These are phyloP conservation scores for Psilocybe cubensis DNA, from an alignment of 768 basidiomycete genomes.

Conservation along the genomic window DNA sequence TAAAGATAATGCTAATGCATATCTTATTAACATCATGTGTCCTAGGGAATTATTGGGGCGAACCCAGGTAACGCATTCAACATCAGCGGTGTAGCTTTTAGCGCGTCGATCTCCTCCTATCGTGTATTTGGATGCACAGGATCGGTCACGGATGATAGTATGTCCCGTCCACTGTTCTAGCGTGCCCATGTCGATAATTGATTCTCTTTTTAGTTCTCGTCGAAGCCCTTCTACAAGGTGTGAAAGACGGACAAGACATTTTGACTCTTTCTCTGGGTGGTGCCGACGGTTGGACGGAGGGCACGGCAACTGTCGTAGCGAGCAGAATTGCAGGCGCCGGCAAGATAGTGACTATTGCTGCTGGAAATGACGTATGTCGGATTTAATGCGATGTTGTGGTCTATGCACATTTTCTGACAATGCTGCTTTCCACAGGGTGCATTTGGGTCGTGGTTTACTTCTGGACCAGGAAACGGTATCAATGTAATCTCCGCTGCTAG, in stretches of 20 bases:
- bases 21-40: neutral
- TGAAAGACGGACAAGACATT: constrained; percentile 60
- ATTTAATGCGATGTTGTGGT: neutral
- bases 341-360: constrained; percentile 64
- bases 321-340: constrained; percentile 60
- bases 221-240: constrained; percentile 54
- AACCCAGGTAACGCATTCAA: constrained; percentile 63
- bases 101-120: constrained; percentile 56
- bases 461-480: constrained; percentile 53
- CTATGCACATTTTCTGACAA: neutral
- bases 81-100: constrained; percentile 72
- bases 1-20: neutral
- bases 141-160: constrained; percentile 54
- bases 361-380: constrained; percentile 50
- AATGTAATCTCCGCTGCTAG: constrained; percentile 62
- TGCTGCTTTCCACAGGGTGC: constrained; percentile 38
- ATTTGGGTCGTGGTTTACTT: constrained; percentile 65
- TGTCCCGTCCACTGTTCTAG: constrained; percentile 12
- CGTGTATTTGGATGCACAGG: constrained; percentile 66
- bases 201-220: constrained; percentile 33
- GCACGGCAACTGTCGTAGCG: constrained; percentile 55
- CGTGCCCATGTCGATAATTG: no score
- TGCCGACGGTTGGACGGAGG: constrained; percentile 65
- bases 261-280: constrained; percentile 71
- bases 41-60: constrained; percentile 62